These are phyloP conservation scores for Kitagawia praeruptora DNA, from an alignment of 129 eudicot genomes.

Conservation along the genomic window DNA sequence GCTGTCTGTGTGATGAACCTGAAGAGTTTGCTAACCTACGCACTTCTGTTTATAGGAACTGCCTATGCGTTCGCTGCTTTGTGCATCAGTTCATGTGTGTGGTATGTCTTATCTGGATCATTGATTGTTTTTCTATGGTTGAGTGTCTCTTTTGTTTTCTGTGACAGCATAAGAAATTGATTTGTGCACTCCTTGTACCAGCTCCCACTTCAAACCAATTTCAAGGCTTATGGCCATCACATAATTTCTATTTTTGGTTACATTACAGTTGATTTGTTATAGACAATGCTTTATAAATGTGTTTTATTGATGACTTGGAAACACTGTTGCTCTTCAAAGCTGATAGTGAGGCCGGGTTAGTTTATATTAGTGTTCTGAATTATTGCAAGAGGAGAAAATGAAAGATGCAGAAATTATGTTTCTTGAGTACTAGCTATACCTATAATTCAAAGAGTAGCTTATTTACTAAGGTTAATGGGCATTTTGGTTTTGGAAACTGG, in stretches of 20 bases:
- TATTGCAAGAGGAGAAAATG: neutral
- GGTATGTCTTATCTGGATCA: constrained; percentile 35
- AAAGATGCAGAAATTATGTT: neutral
- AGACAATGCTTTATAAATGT: neutral
- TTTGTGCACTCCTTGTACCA: neutral
- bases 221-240: neutral
- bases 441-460: neutral
- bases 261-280: neutral
- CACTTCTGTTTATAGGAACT: constrained; percentile 55
- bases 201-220: neutral
- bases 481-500: neutral
- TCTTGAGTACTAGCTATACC: neutral
- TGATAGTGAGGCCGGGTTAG: neutral
- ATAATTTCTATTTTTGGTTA: neutral
- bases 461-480: neutral
- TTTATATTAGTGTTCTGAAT: neutral
- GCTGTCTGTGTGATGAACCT: constrained; percentile 69
- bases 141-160: neutral
- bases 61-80: constrained; percentile 64
- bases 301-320: neutral
- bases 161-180: neutral
- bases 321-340: neutral
- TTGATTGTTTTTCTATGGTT: neutral
- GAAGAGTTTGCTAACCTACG: constrained; percentile 66
- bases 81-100: constrained; percentile 64